Evolutionary conservation across 768 basidiomycete genomes (phyloP), one percentile per base, ranked within the genome.

Genomic region (Lactarius akahatsu): DNA sequence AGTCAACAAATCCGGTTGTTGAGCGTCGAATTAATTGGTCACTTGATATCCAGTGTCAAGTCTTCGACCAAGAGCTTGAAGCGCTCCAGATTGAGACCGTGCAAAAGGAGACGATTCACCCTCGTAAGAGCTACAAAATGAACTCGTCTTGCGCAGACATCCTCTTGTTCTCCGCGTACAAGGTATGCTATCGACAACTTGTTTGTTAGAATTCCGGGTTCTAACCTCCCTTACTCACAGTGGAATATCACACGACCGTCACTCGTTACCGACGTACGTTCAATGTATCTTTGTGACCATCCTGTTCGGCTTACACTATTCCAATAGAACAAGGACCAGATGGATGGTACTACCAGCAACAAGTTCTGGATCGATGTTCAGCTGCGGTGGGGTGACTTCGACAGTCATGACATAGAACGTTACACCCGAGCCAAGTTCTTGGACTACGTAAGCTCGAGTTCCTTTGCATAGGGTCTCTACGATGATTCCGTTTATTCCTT

Each of bases 111-210:
- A 98, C 97, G 0, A 99, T 99, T 68, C 97, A 97, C 77, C 96
- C 96, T 72, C 92, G 96, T 79, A 98, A 98, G 83, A 97, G 94
- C 82, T 99, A 99, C 86, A 99, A 99, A 86, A 98, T 99, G 97
- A 99, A 99, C 80, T 97, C 95, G 9, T 96, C 95, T n/a, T 98
- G 96, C 70, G 96, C 96, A 60, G 97, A 99, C 74, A 96, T 99
- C 74, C 82, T 99, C 23, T 82, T 99, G 59, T 98, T 99, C 86
- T 97, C 95, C 15, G 91, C 92, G 1, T 92, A 93, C 77, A 94
- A 94, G 81, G 86, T 84, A 69, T 10, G 76, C 20, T 32, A 20
- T 28, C 20, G 4, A 40, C 34, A 18, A 56, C 1, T 47, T 40
- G 63, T 64, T 47, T 40, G 63, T 64, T 18, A 54, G 45, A 63